Percentiles rank a stretch among this genome's conserved stretches.
phyloP scores from a whole-genome alignment of 176 grass and related monocot genomes.

The Eleusine indica region DNA sequence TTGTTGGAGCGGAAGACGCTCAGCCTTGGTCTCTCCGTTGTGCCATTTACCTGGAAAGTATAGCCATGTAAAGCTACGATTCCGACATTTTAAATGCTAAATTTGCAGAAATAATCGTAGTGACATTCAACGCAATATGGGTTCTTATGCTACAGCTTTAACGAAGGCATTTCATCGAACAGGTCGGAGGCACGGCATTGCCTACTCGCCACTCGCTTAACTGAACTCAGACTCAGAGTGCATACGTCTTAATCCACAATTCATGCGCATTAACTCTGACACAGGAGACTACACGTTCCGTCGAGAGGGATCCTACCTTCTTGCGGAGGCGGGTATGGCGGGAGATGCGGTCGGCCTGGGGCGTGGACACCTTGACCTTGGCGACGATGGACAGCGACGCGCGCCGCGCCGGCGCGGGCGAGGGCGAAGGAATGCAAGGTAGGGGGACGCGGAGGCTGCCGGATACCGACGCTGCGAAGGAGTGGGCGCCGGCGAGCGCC shows the following conservation, averaged over 20 bases:
- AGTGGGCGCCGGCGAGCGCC: slow-evolving; percentile 47
- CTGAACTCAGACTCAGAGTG: background rate
- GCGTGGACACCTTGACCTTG: slow-evolving; percentile 65
- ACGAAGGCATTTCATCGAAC: slow-evolving; percentile 44
- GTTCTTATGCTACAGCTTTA: background rate
- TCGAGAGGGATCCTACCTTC: slow-evolving; percentile 49
- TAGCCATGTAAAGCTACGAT: background rate
- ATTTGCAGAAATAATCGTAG: background rate
- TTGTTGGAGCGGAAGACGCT: slow-evolving; percentile 82
- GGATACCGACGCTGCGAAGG: slow-evolving; percentile 28
- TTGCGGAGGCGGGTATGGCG: slow-evolving; percentile 86
- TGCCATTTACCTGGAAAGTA: slow-evolving; percentile 73
- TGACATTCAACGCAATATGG: background rate
- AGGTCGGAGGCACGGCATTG: slow-evolving; percentile 8
- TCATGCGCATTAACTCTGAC: background rate
- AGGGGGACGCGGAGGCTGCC: slow-evolving; percentile 15
- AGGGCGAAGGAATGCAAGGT: background rate
- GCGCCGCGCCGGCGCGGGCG: slow-evolving; percentile 22
- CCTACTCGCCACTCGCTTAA: background rate
- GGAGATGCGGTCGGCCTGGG: slow-evolving; percentile 64
- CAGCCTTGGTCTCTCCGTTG: slow-evolving; percentile 81
- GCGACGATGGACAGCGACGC: slow-evolving; percentile 46
- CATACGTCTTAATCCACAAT: background rate
- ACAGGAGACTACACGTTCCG: background rate
- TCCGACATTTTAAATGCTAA: background rate